Percentiles rank a stretch among this genome's conserved stretches.
Conservation (phyloP, 139 green algal species). For the Zygnema cylindricum region DNA sequence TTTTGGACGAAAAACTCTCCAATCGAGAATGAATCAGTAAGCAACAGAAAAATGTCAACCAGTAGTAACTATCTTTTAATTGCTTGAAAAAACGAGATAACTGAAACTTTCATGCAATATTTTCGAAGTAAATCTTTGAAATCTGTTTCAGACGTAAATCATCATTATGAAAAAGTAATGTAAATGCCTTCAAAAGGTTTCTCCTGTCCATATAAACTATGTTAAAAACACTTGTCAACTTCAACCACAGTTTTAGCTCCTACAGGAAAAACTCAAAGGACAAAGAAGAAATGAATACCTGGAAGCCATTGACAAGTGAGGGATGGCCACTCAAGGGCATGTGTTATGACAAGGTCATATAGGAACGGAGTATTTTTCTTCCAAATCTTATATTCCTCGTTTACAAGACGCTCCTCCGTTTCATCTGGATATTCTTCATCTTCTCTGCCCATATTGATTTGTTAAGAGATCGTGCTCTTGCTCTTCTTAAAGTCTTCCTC, state of each 20-base stretch:
- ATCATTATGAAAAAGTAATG: too few species aligned
- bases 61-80: too few species aligned
- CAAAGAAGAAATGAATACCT: constrained; percentile 5
- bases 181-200: too few species aligned
- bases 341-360: constrained; percentile 98
- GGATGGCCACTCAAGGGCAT: constrained; percentile 97
- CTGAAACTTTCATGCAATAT: too few species aligned
- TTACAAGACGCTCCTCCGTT: constrained; percentile 87
- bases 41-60: too few species aligned
- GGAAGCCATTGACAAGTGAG: constrained; percentile 99
- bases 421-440: constrained; percentile 79
- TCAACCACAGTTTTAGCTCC: not conserved
- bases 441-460: constrained; percentile 50
- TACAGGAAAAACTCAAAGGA: not conserved
- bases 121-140: too few species aligned
- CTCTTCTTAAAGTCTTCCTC: not conserved
- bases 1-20: too few species aligned
- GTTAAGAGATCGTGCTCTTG: not conserved
- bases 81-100: too few species aligned
- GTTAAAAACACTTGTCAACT: too few species aligned
- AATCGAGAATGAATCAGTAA: too few species aligned
- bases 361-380: constrained; percentile 99
- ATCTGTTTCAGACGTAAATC: too few species aligned
- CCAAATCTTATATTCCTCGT: constrained; percentile 99
- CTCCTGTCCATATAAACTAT: too few species aligned